These are phyloP conservation scores for Saccharomyces hybrid DNA, from an alignment of 1,139 yeast genomes.

Conservation along the genomic window DNA sequence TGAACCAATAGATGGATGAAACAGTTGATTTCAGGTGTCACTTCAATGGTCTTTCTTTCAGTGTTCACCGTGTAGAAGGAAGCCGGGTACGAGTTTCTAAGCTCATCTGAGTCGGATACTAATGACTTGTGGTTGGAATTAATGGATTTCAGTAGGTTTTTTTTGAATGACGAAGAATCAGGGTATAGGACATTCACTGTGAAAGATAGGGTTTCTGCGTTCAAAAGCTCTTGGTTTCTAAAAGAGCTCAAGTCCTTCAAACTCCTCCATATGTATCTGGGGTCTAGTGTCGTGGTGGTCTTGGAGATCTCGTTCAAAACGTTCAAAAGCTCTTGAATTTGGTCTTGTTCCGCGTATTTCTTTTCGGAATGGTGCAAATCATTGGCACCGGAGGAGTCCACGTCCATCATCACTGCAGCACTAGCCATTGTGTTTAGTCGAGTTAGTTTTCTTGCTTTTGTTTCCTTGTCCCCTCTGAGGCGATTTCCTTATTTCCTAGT, in stretches of 20 bases:
- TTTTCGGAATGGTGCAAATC: conserved; percentile 15
- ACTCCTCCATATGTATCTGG: conserved; percentile 79
- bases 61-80: conserved; percentile 26
- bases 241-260: conserved; percentile 75
- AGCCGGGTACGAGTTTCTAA: conserved; percentile 30
- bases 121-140: conserved; percentile 33
- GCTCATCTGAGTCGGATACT: conserved; percentile 27
- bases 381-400: background rate
- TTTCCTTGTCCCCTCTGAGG: background rate
- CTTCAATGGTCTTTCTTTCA: conserved; percentile 28
- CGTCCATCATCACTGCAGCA: background rate
- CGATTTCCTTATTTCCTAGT: background rate
- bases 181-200: conserved; percentile 48
- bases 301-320: conserved; percentile 38
- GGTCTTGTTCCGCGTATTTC: conserved; percentile 22
- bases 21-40: conserved; percentile 73
- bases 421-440: background rate
- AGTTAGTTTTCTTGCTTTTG: background rate
- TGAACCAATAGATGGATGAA: conserved; percentile 75
- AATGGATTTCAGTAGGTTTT: conserved; percentile 39
- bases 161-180: conserved; percentile 40
- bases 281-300: conserved; percentile 73
- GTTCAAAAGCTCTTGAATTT: conserved; percentile 29
- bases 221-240: conserved; percentile 48
- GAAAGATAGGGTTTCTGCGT: conserved; percentile 45